Conservation (phyloP, 768 basidiomycete genomes). For the Russula compacta region DNA sequence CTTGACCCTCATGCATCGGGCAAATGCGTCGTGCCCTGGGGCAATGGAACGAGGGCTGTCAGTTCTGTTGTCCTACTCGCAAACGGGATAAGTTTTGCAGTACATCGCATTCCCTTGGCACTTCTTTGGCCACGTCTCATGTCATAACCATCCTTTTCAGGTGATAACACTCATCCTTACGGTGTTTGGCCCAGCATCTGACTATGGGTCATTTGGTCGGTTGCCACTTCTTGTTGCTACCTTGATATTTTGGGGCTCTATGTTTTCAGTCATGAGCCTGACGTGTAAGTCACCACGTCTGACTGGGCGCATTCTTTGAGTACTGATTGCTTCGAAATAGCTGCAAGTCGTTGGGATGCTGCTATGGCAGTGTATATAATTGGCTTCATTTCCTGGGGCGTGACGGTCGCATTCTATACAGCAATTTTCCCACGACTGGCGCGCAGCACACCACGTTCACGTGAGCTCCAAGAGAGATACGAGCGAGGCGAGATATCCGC, state of each 20-base stretch:
- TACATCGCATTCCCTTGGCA: conserved; percentile 25
- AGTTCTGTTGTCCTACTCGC: conserved; percentile 70
- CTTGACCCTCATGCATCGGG: conserved; percentile 47
- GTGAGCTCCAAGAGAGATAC: conserved; percentile 43
- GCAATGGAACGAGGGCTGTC: conserved; percentile 59
- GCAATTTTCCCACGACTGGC: conserved; percentile 76
- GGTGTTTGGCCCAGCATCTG: conserved; percentile 58
- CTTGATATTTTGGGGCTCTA: conserved; percentile 69
- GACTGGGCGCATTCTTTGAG: too few relatives aligned
- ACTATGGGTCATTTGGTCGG: conserved; percentile 70
- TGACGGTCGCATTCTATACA: conserved; percentile 73
- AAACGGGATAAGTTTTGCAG: conserved; percentile 68
- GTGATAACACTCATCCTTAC: conserved; percentile 46
- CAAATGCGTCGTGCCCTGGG: conserved; percentile 74
- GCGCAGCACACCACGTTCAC: conserved; percentile 60
- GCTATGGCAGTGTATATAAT: conserved; percentile 76
- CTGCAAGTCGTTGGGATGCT: conserved; percentile 55
- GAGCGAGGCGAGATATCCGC: conserved; percentile 48
- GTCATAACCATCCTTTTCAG: conserved; percentile 48
- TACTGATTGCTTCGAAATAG: conserved; percentile 26
- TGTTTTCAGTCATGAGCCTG: conserved; percentile 68
- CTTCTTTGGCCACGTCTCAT: conserved; percentile 24
- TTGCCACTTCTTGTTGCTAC: conserved; percentile 70
- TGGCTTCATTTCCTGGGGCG: conserved; percentile 71
- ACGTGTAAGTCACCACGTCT: conserved; percentile 40